These are phyloP conservation scores for Fomitopsis pulvina DNA, from an alignment of 768 basidiomycete species.

Conservation along the genomic window DNA sequence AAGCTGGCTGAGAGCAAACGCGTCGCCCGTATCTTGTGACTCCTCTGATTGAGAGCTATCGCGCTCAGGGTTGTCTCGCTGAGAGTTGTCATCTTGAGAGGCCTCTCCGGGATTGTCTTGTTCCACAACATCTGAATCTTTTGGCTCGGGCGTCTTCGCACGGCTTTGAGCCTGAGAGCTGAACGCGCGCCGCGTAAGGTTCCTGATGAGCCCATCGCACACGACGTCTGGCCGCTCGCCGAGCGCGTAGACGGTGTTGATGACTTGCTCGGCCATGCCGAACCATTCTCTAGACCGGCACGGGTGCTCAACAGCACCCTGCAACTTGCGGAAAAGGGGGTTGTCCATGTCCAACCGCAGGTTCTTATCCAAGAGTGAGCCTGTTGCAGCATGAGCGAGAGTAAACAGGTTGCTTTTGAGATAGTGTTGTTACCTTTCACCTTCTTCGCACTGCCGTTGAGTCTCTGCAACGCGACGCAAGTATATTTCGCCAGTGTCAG, in stretches of 20 bases:
- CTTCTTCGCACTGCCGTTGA: constrained; percentile 95
- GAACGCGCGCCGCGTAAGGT: constrained; percentile 73
- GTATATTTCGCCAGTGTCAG: constrained; percentile 89
- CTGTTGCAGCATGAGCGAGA: constrained; percentile 33
- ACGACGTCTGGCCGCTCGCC: constrained; percentile 89
- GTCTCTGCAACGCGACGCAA: constrained; percentile 84
- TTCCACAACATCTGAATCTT: constrained; percentile 47
- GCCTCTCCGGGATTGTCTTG: constrained; percentile 40
- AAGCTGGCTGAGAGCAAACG: constrained; percentile 88
- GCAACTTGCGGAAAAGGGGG: constrained; percentile 76
- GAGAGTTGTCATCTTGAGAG: constrained; percentile 1
- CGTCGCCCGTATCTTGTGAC: constrained; percentile 60
- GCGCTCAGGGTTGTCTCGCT: constrained; percentile 1
- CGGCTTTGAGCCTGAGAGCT: constrained; percentile 19
- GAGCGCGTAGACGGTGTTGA: constrained; percentile 93
- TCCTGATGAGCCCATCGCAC: constrained; percentile 76
- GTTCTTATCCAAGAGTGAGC: constrained; percentile 83
- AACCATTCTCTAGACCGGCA: constrained; percentile 93
- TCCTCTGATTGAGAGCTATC: constrained; percentile 8
- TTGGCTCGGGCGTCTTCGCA: constrained; percentile 16
- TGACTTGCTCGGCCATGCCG: constrained; percentile 90
- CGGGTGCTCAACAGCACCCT: constrained; percentile 73
- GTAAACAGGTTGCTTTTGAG: not conserved
- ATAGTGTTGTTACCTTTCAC: constrained; percentile 64
- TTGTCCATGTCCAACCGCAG: constrained; percentile 84